Base-by-base conservation (phyloP, 163 green algal species). In the Scenedesmus sp. region DNA sequence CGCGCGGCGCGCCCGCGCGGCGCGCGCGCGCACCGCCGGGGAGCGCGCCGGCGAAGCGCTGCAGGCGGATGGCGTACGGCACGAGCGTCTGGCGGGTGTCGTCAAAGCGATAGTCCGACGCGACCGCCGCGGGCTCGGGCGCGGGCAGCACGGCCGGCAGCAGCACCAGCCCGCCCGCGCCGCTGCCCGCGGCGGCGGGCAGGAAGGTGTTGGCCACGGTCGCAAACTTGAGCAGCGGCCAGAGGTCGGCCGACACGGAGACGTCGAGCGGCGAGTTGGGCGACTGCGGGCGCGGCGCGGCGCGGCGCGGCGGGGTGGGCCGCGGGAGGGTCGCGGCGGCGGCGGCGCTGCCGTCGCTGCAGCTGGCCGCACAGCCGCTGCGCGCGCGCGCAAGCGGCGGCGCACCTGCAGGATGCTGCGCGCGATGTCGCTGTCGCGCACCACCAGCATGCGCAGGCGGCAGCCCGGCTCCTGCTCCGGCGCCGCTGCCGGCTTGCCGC, bases 111-210 rank as follows among this genome's bases (percentile, higher is more conserved):
- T 76, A 76, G 51, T 76, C 67, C 9, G 50, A 31, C 28, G 67
- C 67, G 10, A 54, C 67, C 20, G 64, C 64, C 9, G 42, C 33
- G 18, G 29, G 20, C 42, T 44, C 64, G 10, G 36, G 31, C 0
- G 54, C 69, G 31, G 69, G 69, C 69, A 77, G 69, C 54, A 77
- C 69, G 6, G 69, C 69, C 26, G 69, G 69, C 36, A 77, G 69
- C 69, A 77, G 47, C 24, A 77, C 24, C 1, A 77, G 50, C 20
- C 54, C 54, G 2, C 69, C 69, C 18, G 69, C 47, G 69, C 69
- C 69, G 34, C n/a, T 58, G 6, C n/a, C 36, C 29, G 34, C 22
- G 42, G 20, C 33, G 5, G 65, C 11, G 4, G 69, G 69, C 24
- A 77, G 69, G 54, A 77, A 77, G 53, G 33, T 50, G 69, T 77